Evolutionary conservation across 2,329 filamentous ascomycete genomes (phyloP).

Genomic region (Aspergillus glaucus): DNA sequence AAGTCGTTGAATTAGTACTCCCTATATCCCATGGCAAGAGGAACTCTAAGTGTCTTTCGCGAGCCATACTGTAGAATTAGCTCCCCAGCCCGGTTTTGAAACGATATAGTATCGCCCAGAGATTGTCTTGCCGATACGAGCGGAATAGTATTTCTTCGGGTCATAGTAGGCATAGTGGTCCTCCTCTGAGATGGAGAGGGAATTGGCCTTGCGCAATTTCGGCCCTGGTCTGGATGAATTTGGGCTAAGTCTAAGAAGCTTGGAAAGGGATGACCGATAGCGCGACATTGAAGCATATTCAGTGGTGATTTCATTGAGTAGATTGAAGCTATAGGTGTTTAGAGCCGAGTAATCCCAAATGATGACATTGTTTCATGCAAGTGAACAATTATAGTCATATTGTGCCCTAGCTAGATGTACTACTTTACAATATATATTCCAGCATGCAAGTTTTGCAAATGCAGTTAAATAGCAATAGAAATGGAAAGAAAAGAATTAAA

Average conservation of each 20-base stretch:
- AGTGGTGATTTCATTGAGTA: too few relatives aligned
- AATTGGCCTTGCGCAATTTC: background rate
- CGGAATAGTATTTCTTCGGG: constrained; percentile 10
- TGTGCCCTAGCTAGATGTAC: too few relatives aligned
- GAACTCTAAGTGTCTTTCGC: constrained; percentile 11
- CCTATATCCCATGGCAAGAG: too few relatives aligned
- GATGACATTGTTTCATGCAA: too few relatives aligned
- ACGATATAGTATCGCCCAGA: constrained; percentile 23
- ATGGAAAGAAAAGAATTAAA: background rate
- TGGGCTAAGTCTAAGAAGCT: background rate
- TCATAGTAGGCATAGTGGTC: constrained; percentile 7
- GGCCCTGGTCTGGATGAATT: background rate
- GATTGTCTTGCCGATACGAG: constrained; percentile 9
- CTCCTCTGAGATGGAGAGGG: constrained; percentile 4
- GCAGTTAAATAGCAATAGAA: background rate
- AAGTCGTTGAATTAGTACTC: too few relatives aligned
- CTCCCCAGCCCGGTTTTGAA: constrained; percentile 31
- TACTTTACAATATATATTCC: too few relatives aligned
- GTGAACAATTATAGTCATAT: too few relatives aligned
- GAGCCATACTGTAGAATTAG: constrained; percentile 32
- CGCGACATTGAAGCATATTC: background rate
- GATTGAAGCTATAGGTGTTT: too few relatives aligned
- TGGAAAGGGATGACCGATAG: background rate
- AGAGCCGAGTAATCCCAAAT: too few relatives aligned
- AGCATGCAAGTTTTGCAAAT: too few relatives aligned